These are phyloP conservation scores for Puccinia horiana DNA, from an alignment of 1,284 basidiomycete genomes.

Conservation along the genomic window DNA sequence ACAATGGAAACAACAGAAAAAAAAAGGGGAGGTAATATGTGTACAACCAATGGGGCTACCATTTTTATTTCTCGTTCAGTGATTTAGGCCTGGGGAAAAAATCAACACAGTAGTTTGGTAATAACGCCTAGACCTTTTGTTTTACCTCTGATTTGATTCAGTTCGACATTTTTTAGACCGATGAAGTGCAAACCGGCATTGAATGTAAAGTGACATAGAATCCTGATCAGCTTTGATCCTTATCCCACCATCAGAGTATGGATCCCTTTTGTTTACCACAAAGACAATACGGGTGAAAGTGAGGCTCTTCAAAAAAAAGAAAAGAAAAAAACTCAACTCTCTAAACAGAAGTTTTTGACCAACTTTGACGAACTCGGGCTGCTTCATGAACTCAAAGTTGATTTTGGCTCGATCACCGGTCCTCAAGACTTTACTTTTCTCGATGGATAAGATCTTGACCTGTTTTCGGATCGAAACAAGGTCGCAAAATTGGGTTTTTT, in stretches of 20 bases:
- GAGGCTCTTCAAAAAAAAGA: neutral
- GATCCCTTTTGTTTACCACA: too few relatives aligned
- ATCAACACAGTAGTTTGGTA: slow-evolving; percentile 25
- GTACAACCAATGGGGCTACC: neutral
- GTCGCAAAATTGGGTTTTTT: slow-evolving; percentile 45
- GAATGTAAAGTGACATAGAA: neutral
- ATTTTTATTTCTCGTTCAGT: neutral
- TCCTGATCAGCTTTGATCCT: neutral
- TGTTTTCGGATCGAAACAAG: neutral
- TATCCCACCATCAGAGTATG: neutral
- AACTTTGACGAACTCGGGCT: slow-evolving; percentile 39
- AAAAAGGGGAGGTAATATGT: neutral
- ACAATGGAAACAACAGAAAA: too few relatives aligned
- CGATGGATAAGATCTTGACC: slow-evolving; percentile 45
- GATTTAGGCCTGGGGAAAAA: neutral
- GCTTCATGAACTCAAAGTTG: slow-evolving; percentile 72
- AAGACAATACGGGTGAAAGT: neutral
- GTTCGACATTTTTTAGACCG: neutral
- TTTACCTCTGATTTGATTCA: slow-evolving; percentile 32
- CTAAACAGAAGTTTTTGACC: slow-evolving; percentile 48
- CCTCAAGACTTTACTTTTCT: slow-evolving; percentile 65
- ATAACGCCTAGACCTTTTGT: slow-evolving; percentile 48
- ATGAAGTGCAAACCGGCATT: neutral
- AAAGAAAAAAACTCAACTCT: slow-evolving; percentile 31
- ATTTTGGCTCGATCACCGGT: slow-evolving; percentile 88